A percentile compares a stretch with the other conserved stretches of the same genome.
These are phyloP conservation scores for Breynia disticha DNA, from an alignment of 441 rosid species.

Conservation along the genomic window DNA sequence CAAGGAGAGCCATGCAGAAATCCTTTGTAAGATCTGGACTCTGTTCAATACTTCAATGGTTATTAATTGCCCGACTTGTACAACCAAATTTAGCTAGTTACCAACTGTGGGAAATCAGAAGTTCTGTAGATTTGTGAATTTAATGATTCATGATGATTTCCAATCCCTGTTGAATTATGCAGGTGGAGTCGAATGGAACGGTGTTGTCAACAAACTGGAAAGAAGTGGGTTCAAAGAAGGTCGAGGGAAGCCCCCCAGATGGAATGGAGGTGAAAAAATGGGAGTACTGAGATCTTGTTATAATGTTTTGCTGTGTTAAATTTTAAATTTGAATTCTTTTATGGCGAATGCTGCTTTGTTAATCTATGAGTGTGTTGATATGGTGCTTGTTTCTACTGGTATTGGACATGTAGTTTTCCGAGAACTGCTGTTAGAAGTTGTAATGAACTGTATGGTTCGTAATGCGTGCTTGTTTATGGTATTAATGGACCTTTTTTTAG, in stretches of 20 bases:
- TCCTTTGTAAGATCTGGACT: slow-evolving; percentile 60
- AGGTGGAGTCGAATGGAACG: slow-evolving; percentile 78
- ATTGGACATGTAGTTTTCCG: no score
- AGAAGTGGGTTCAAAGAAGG: slow-evolving; percentile 71
- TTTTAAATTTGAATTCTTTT: neutral
- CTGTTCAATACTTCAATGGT: neutral
- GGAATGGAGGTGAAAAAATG: slow-evolving; percentile 90
- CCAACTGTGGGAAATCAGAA: no score
- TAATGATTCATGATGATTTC: neutral
- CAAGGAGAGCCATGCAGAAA: slow-evolving; percentile 84
- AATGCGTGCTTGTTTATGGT: no score
- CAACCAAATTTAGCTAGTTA: neutral
- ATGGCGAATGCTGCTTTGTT: neutral
- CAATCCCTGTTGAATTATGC: slow-evolving; percentile 1
- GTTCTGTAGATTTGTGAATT: no score
- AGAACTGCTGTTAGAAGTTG: no score
- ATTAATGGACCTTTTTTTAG: no score
- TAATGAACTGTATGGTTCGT: no score
- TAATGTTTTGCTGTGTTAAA: neutral
- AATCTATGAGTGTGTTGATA: no score
- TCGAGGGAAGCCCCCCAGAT: slow-evolving; percentile 74
- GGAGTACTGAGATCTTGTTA: slow-evolving; percentile 30
- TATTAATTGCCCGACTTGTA: neutral
- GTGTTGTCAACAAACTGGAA: slow-evolving; percentile 80
- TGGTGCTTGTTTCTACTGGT: no score